phyloP scores from a whole-genome alignment of 31 red algal species.

The Porphyra umbilicalis region DNA sequence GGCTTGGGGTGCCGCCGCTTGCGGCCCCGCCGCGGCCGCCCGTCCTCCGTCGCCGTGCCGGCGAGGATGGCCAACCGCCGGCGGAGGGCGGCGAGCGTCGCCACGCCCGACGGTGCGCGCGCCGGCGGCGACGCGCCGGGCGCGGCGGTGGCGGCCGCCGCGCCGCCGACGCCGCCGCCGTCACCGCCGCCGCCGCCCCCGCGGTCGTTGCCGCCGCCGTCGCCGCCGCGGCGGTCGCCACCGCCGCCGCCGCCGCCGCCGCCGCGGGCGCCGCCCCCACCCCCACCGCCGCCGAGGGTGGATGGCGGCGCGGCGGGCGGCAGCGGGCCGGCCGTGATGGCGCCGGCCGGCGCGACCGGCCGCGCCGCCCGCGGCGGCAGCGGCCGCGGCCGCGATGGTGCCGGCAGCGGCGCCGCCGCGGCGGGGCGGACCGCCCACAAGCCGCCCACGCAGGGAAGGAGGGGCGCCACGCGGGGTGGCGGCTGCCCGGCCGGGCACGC shows the following conservation, averaged over 20 bases:
- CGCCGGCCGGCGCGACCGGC: too few species aligned
- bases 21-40: not conserved
- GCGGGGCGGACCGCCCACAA: too few species aligned
- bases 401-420: too few species aligned
- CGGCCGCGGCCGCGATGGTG: too few species aligned
- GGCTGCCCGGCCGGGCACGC: too few species aligned
- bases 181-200: not conserved
- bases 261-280: not conserved
- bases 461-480: too few species aligned
- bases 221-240: not conserved
- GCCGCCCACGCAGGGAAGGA: too few species aligned
- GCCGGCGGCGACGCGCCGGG: not conserved
- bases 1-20: not conserved
- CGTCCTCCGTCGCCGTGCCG: not conserved
- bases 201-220: not conserved
- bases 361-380: too few species aligned
- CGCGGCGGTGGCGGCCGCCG: not conserved
- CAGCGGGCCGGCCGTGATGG: too few species aligned
- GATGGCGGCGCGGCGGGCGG: too few species aligned
- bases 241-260: not conserved
- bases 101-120: not conserved
- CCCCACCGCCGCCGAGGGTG: too few species aligned
- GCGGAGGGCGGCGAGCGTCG: not conserved
- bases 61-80: not conserved
- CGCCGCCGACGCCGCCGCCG: not conserved